These are phyloP conservation scores for Sphagnum fallax DNA, from an alignment of 228 moss, liverwort and hornwort genomes.

Conservation along the genomic window DNA sequence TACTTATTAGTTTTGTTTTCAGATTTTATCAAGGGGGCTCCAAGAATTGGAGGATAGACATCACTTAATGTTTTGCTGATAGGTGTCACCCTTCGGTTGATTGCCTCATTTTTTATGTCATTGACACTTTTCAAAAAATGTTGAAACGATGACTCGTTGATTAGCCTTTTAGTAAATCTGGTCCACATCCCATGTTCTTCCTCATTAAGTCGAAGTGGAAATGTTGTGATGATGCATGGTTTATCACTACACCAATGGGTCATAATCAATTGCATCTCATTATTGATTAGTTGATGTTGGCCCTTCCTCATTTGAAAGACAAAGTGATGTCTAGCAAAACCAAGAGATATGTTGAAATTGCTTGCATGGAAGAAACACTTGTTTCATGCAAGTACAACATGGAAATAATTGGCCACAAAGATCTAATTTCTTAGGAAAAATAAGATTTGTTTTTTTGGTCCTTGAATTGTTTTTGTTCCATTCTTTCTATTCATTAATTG, in stretches of 20 bases:
- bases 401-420: not conserved
- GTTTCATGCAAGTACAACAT: not conserved
- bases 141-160: not conserved
- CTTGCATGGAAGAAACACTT: not conserved
- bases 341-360: not conserved
- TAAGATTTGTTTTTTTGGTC: not conserved
- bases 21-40: no score
- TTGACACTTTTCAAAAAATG: not conserved
- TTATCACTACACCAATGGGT: not conserved
- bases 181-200: not conserved
- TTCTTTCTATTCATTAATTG: not conserved
- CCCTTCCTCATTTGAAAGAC: not conserved
- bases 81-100: not conserved
- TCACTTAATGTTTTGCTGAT: not conserved
- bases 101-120: not conserved
- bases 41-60: not conserved
- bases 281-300: not conserved
- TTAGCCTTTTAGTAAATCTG: not conserved
- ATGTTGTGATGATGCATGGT: not conserved
- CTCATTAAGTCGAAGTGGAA: not conserved
- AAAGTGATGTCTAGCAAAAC: not conserved
- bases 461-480: not conserved
- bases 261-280: not conserved
- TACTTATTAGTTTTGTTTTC: no score
- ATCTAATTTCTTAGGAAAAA: not conserved